A percentile compares a stretch with the other conserved stretches of the same genome.
These are phyloP conservation scores for Sugiyamaella smithiae DNA, from an alignment of 805 yeast genomes.

Conservation along the genomic window DNA sequence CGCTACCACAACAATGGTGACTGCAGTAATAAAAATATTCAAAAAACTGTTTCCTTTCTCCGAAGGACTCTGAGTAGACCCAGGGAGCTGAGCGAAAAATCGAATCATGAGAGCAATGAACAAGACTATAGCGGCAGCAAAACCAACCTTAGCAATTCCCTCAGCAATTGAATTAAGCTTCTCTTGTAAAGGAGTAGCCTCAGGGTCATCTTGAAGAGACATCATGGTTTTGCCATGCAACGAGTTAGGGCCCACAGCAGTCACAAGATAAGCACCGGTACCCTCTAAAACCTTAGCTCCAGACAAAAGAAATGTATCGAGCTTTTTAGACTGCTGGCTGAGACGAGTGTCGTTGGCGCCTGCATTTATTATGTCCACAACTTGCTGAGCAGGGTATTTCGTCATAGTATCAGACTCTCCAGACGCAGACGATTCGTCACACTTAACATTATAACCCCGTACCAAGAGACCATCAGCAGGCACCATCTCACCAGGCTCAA, in stretches of 20 bases:
- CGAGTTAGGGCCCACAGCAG: conserved; percentile 88
- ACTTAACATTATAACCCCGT: conserved; percentile 66
- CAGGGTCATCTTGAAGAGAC: conserved; percentile 70
- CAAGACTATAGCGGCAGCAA: conserved; percentile 76
- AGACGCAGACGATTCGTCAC: conserved; percentile 89
- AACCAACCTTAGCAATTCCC: conserved; percentile 93
- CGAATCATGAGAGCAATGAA: conserved; percentile 77
- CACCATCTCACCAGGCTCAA: conserved; percentile 92
- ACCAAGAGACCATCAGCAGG: conserved; percentile 85
- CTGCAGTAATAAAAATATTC: conserved; percentile 83
- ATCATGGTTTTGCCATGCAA: conserved; percentile 90
- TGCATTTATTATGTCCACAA: conserved; percentile 27
- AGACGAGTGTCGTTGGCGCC: conserved; percentile 29
- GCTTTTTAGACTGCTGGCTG: conserved; percentile 37
- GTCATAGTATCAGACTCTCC: conserved; percentile 88
- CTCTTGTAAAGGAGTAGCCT: conserved; percentile 84
- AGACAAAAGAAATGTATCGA: conserved; percentile 84
- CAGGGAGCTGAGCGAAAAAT: conserved; percentile 61
- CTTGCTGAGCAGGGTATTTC: conserved; percentile 55
- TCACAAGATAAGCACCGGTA: conserved; percentile 77
- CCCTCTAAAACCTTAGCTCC: conserved; percentile 90
- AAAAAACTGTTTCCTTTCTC: conserved; percentile 81
- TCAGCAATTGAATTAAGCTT: conserved; percentile 81
- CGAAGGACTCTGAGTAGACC: conserved; percentile 50
- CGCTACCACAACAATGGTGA: conserved; percentile 93